Percentiles rank a stretch among this genome's conserved stretches.
phyloP scores from a whole-genome alignment of 441 rosid genomes.

The Flueggea neowawraea region DNA sequence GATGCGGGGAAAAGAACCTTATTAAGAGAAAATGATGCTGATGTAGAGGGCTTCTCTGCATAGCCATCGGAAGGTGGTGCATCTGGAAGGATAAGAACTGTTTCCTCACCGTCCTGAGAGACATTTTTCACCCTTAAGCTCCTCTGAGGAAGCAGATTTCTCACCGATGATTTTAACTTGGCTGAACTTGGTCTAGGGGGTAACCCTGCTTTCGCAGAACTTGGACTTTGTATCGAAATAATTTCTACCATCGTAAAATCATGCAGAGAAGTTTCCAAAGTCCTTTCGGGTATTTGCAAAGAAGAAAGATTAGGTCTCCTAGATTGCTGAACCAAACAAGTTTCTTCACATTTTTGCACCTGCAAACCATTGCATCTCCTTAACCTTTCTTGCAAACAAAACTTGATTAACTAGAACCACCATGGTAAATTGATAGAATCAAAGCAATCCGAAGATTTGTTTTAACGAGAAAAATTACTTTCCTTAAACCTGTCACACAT shows the following conservation, averaged over 20 bases:
- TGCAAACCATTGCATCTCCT: not conserved
- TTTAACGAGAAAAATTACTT: no score
- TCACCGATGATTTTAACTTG: conserved; percentile 38
- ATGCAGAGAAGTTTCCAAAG: not conserved
- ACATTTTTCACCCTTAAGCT: conserved; percentile 32
- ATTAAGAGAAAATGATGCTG: conserved; percentile 41
- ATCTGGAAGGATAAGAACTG: conserved; percentile 41
- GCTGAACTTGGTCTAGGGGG: conserved; percentile 56
- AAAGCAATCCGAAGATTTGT: no score
- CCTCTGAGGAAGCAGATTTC: conserved; percentile 42
- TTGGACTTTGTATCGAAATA: conserved; percentile 9
- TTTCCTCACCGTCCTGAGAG: conserved; percentile 37
- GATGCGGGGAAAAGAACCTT: conserved; percentile 25
- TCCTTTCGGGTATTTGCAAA: conserved; percentile 13
- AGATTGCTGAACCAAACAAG: not conserved
- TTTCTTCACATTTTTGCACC: not conserved
- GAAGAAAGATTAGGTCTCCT: conserved; percentile 14
- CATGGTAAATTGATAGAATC: no score
- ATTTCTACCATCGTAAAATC: conserved; percentile 11
- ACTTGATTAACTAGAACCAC: no score
- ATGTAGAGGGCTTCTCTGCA: conserved; percentile 34
- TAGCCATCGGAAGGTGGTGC: conserved; percentile 29
- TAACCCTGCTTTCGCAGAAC: conserved; percentile 22
- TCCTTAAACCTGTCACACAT: no score
- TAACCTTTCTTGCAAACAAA: no score